Conservation (phyloP, 2,329 filamentous ascomycete species). For the Fusarium sp. region DNA sequence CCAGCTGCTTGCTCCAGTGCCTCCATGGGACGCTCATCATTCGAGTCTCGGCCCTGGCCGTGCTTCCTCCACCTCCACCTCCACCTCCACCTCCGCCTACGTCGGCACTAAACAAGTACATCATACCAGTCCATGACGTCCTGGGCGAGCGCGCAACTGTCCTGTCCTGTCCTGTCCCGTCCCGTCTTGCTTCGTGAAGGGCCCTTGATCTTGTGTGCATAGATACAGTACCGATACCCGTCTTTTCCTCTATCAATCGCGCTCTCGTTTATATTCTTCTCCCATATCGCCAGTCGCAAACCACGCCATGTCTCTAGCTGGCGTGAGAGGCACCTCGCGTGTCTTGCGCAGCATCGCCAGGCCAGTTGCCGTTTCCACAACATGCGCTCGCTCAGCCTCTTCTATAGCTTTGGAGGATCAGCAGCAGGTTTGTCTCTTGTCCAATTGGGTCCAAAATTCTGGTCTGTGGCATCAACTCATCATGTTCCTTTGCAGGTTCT, state of each 20-base stretch:
- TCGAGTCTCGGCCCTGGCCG: conserved; percentile 34
- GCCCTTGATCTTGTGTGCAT: conserved; percentile 13
- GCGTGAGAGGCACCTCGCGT: conserved; percentile 61
- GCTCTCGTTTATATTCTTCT: conserved; percentile 3
- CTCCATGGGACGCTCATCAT: conserved; percentile 17
- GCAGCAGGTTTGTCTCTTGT: conserved; percentile 63
- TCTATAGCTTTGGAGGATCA: conserved; percentile 65
- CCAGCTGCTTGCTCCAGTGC: background rate
- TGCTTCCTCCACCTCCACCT: conserved; percentile 39
- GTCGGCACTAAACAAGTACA: conserved; percentile 34
- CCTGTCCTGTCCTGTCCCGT: conserved; percentile 23
- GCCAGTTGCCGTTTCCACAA: conserved; percentile 38
- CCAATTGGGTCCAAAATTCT: conserved; percentile 22
- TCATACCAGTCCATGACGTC: conserved; percentile 43
- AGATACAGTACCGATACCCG: conserved; percentile 2
- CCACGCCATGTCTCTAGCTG: conserved; percentile 59
- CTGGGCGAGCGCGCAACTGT: conserved; percentile 34
- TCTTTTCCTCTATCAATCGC: conserved; percentile 7
- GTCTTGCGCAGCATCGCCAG: conserved; percentile 57
- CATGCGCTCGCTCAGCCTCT: conserved; percentile 54
- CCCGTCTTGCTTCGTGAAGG: conserved; percentile 18
- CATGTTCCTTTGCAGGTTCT: conserved; percentile 72
- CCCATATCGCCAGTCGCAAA: conserved; percentile 18
- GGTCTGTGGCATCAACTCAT: conserved; percentile 19
- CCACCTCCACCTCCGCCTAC: conserved; percentile 30